phyloP scores from a whole-genome alignment of 2,329 filamentous ascomycete species.

The Fusarium verrucosum region DNA sequence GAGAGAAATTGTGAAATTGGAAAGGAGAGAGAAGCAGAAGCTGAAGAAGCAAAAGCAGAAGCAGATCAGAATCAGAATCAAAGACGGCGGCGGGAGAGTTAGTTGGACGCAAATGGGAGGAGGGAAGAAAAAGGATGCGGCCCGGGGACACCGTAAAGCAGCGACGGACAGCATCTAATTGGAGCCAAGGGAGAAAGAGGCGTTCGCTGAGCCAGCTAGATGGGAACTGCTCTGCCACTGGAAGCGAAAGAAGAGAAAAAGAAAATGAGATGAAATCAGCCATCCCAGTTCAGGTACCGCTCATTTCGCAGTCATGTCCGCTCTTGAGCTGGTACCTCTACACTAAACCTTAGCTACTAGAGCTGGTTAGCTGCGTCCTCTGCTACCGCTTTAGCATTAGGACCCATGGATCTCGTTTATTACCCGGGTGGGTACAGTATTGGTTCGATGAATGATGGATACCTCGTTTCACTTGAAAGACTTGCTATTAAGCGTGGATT shows the following conservation, averaged over 20 bases:
- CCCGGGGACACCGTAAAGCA: constrained; percentile 36
- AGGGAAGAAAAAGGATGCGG: constrained; percentile 12
- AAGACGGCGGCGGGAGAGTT: not conserved
- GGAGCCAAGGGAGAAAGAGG: constrained; percentile 20
- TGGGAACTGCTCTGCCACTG: constrained; percentile 24
- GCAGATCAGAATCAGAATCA: constrained; percentile 18
- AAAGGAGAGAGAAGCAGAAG: constrained; percentile 22
- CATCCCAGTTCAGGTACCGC: constrained; percentile 24
- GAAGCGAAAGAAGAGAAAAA: constrained; percentile 31
- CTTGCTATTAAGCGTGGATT: not conserved
- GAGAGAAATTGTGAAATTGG: constrained; percentile 7
- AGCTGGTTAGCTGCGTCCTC: constrained; percentile 22
- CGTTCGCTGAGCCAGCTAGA: constrained; percentile 25
- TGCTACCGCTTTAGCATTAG: constrained; percentile 23
- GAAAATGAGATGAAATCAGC: constrained; percentile 30
- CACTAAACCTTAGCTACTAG: constrained; percentile 11
- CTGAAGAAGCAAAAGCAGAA: constrained; percentile 17
- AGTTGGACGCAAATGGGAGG: constrained; percentile 2
- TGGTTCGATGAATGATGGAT: not conserved
- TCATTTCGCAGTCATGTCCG: constrained; percentile 1
- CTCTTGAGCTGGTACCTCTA: constrained; percentile 10
- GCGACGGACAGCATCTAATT: constrained; percentile 21
- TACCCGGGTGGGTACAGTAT: constrained; percentile 1
- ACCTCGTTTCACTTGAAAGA: not conserved
- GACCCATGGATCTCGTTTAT: constrained; percentile 17